Evolutionary conservation across 2,329 filamentous ascomycete species (phyloP).

Genomic region (Aspergillus neotritici): DNA sequence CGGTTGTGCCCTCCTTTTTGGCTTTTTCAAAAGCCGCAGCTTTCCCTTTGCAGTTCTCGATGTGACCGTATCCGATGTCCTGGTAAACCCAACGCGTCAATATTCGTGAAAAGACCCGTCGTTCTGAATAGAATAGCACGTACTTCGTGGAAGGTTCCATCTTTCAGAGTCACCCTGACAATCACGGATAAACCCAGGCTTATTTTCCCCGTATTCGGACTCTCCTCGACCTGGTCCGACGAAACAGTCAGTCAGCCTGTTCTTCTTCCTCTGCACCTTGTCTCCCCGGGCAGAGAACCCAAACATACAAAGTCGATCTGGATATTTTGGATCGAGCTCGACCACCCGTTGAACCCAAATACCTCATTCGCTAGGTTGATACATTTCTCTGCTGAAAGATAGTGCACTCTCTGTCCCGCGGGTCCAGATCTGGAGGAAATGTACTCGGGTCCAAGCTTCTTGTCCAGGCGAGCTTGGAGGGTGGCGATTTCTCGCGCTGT

Average conservation of each 20-base stretch:
- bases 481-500: constrained; percentile 88
- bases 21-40: constrained; percentile 96
- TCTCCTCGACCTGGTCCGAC: constrained; percentile 63
- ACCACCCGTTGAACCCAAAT: constrained; percentile 98
- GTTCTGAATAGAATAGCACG: background rate
- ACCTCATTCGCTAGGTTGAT: constrained; percentile 93
- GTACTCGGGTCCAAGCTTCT: constrained; percentile 92
- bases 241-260: background rate
- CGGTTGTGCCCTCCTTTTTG: constrained; percentile 96
- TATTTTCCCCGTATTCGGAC: constrained; percentile 68
- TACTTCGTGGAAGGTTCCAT: constrained; percentile 90
- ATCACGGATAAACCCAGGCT: constrained; percentile 84
- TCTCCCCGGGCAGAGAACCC: background rate
- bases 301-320: constrained; percentile 77
- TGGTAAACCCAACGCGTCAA: constrained; percentile 18
- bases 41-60: constrained; percentile 93
- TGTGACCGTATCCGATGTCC: constrained; percentile 93
- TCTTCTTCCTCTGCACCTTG: background rate
- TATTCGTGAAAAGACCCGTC: too few relatives aligned
- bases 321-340: constrained; percentile 87
- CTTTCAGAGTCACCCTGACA: constrained; percentile 79
- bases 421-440: constrained; percentile 81
- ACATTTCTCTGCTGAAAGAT: constrained; percentile 92
- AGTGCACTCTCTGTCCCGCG: constrained; percentile 80
- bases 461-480: constrained; percentile 78